A percentile compares a stretch with the other conserved stretches of the same genome.
phyloP scores from a whole-genome alignment of 345 rosid genomes.

The Eucalyptus victrix region DNA sequence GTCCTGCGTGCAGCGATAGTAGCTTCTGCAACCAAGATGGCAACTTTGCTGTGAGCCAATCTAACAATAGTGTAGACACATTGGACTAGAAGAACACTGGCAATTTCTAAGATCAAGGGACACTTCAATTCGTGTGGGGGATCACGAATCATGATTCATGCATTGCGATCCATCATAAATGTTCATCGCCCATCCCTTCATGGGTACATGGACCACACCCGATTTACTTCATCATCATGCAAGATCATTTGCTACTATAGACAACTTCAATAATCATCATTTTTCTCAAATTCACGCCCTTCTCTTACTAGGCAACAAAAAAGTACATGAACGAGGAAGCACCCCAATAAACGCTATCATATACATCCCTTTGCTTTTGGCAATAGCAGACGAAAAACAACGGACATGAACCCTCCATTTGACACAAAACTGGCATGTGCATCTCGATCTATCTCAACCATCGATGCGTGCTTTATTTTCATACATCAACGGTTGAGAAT shows the following conservation, averaged over 20 bases:
- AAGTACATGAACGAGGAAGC: not conserved
- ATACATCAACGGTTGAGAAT: not conserved
- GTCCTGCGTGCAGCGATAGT: constrained; percentile 90
- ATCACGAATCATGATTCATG: not conserved
- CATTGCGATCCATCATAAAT: not conserved
- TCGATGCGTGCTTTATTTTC: not conserved
- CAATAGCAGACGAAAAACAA: not conserved
- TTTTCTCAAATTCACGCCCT: not conserved
- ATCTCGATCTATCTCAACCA: not conserved
- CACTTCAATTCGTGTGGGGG: not conserved
- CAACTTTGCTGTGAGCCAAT: not conserved
- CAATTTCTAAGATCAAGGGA: not conserved
- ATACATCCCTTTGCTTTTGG: not conserved
- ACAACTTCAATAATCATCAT: not conserved
- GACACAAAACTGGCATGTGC: not conserved
- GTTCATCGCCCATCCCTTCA: not conserved
- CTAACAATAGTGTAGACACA: not conserved
- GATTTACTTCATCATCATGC: not conserved
- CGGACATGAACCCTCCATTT: not conserved
- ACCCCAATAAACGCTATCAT: not conserved
- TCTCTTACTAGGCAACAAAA: not conserved
- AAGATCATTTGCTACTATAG: not conserved
- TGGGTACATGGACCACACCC: not conserved
- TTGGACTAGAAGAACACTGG: not conserved
- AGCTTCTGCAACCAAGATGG: constrained; percentile 50